Base-by-base conservation (phyloP, 2,329 filamentous ascomycete genomes). In the Byssochlamys sp. region DNA sequence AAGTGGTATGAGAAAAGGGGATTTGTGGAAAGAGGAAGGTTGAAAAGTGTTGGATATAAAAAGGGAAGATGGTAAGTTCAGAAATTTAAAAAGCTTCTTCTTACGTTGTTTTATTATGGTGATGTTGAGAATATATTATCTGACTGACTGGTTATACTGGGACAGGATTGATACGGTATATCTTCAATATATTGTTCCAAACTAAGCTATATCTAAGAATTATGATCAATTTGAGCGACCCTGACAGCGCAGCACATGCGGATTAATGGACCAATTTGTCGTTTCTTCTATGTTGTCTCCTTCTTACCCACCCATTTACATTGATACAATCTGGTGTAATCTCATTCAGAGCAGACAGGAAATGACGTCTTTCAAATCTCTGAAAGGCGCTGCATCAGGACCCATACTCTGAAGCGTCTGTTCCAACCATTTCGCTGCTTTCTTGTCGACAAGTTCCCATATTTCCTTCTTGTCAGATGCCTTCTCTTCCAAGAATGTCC, bases 1-100 rank as follows among this genome's bases (percentile, higher is more conserved):
- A 67, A 68, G 53, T 76, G 71, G 69, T 77, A 74, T 57, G 56
- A 67, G n/a, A 62, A 66, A 52, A 67, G 70, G 57, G 73, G 74
- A 0, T 76, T 76, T 62, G 63, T 70, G 27, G 66, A 75, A 57
- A 65, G 69, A 1, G 74, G 73, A 24, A 67, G 72, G 54, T 58
- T 77, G 58, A 67, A 71, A 50, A 67, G 67, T 4, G 69, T 75
- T 25, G 74, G 73, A 3, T 68, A 65, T 55, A 77, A 77, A 58
- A 68, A 67, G 56, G 71, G 68, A 6, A 60, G 64, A 53, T 73
- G 70, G 73, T 75, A 59, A 64, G 69, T 19, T 9, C 6, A 19
- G 12, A 45, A 45, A 31, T 7, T 31, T 9, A 1, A 11, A 31
- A 31, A 10, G 7, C 9, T 10, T 10, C 19, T 39, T 45, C 39